Percentiles rank a stretch among this genome's conserved stretches.
Conservation (phyloP, 2,329 filamentous ascomycete species). For the Exserohilum turcica region DNA sequence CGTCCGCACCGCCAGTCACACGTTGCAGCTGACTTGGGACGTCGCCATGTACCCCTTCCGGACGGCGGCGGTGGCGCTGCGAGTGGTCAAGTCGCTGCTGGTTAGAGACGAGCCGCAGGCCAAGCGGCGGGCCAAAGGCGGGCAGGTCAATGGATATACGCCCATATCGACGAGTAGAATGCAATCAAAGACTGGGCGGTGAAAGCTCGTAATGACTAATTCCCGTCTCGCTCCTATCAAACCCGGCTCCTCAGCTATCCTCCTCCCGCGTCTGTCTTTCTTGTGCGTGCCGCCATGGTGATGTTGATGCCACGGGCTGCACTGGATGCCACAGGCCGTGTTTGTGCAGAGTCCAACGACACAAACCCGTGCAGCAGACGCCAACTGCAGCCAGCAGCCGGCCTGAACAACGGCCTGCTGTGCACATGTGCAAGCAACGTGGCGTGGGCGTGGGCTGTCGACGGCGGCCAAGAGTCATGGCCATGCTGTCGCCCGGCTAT, state of each 20-base stretch:
- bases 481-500: conserved; percentile 9
- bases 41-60: conserved; percentile 42
- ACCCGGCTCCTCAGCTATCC: neutral
- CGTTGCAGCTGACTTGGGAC: conserved; percentile 33
- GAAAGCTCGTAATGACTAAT: neutral
- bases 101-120: conserved; percentile 28
- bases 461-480: neutral
- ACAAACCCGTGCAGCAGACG: no score
- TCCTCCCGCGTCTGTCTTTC: neutral
- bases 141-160: conserved; percentile 29
- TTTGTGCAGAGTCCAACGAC: no score
- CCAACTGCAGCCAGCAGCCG: no score
- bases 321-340: neutral
- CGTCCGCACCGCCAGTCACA: conserved; percentile 23
- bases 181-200: conserved; percentile 37
- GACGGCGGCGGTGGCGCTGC: conserved; percentile 18
- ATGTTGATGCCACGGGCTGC: neutral
- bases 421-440: no score
- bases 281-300: neutral
- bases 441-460: neutral
- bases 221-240: neutral
- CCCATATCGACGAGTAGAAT: conserved; percentile 34
- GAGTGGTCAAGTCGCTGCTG: conserved; percentile 28
- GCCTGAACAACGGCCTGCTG: no score
- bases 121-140: conserved; percentile 30